Conservation (phyloP, 495 filamentous ascomycete genomes). For the Mycothermus thermophilus region DNA sequence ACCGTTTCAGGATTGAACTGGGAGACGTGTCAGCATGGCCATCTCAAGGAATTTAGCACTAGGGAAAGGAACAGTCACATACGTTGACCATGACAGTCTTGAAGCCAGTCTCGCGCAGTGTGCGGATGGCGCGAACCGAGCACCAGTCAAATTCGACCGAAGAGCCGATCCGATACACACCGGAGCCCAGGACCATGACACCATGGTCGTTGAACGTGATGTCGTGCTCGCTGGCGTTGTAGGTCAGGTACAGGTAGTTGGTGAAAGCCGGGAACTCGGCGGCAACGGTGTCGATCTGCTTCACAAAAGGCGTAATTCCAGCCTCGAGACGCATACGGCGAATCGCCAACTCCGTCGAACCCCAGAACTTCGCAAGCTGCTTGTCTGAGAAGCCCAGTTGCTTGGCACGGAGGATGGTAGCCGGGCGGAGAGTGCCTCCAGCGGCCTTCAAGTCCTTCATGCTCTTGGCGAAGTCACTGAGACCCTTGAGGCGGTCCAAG, state of each 20-base stretch:
- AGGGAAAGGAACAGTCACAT: constrained; percentile 1
- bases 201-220: constrained; percentile 75
- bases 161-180: constrained; percentile 94
- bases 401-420: constrained; percentile 68
- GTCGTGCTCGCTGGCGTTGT: constrained; percentile 83
- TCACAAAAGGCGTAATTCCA: constrained; percentile 76
- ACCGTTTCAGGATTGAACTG: constrained; percentile 85
- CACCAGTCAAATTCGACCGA: constrained; percentile 99
- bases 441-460: constrained; percentile 59
- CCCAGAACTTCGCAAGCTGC: constrained; percentile 87
- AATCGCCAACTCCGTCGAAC: constrained; percentile 81
- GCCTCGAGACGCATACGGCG: constrained; percentile 68
- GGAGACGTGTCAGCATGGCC: neutral
- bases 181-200: constrained; percentile 91
- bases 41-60: neutral
- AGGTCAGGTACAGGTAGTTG: constrained; percentile 95
- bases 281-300: constrained; percentile 97
- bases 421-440: constrained; percentile 40
- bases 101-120: constrained; percentile 70
- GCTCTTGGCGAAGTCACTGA: constrained; percentile 73
- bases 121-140: constrained; percentile 90
- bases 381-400: constrained; percentile 87
- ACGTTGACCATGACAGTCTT: constrained; percentile 97
- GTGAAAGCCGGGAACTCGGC: constrained; percentile 92
- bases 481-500: constrained; percentile 71